These are phyloP conservation scores for Vaccinium macrocarpon DNA, from an alignment of 148 eudicot species.

Conservation along the genomic window DNA sequence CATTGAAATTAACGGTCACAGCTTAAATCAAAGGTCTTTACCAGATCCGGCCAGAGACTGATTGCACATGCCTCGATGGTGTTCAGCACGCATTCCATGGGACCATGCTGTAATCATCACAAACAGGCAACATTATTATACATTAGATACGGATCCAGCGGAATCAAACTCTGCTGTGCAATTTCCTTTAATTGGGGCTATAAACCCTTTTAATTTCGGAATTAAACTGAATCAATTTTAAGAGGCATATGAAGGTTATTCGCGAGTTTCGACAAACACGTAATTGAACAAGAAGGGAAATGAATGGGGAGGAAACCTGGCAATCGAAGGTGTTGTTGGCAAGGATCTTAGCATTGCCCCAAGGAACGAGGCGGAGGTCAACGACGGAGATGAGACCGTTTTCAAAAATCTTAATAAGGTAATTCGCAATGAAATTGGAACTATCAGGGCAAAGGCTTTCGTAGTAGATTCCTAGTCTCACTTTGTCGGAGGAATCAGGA, in stretches of 20 bases:
- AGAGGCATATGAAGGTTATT: no score
- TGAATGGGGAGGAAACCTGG: conserved; percentile 39
- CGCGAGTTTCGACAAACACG: background rate
- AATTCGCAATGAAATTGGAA: conserved; percentile 50
- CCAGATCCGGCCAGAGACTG: conserved; percentile 73
- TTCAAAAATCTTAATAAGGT: conserved; percentile 37
- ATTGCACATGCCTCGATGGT: conserved; percentile 91
- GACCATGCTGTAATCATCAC: conserved; percentile 72
- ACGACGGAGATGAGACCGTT: conserved; percentile 51
- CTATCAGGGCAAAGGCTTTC: conserved; percentile 65
- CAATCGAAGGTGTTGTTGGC: conserved; percentile 44
- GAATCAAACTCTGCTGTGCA: background rate
- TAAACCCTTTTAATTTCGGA: background rate
- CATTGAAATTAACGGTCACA: background rate
- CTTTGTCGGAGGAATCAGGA: conserved; percentile 33
- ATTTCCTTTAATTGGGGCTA: background rate
- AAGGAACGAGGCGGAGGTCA: conserved; percentile 59
- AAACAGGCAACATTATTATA: background rate
- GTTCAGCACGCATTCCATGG: conserved; percentile 71
- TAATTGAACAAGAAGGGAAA: background rate
- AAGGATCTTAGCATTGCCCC: conserved; percentile 64
- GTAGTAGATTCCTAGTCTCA: conserved; percentile 45
- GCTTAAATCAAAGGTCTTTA: conserved; percentile 19
- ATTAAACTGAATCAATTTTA: background rate
- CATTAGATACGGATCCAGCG: background rate